Evolutionary conservation across 495 filamentous ascomycete genomes (phyloP), one percentile per base, ranked within the genome.

Genomic region (Xylaria castorea): DNA sequence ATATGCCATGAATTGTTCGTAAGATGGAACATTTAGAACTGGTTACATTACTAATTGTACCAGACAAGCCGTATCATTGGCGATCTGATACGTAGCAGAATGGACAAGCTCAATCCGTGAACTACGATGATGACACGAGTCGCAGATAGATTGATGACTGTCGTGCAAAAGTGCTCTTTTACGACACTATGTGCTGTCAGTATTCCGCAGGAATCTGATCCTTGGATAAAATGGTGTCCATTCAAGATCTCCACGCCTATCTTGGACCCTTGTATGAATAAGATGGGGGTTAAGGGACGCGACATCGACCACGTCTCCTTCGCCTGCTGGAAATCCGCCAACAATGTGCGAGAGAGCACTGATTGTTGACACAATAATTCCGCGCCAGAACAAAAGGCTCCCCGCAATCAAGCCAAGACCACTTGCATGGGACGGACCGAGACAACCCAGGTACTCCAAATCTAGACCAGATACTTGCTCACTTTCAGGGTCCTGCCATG

Each of bases 261-360:
- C 64, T 25, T 20, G 18, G 46, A 14, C 46, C 64, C 64, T 12
- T 51, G 64, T 51, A 51, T n/a, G 27, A 65, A 57, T 30, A 57
- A 22, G 18, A 61, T 61, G 58, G 63, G 42, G 14, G 42, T 50
- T 20, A n/a, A n/a, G 42, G 9, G 63, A 50, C 22, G 18, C 40
- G 22, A 18, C 34, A 44, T 65, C 34, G 30, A 25, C 40, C 34
- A 44, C 38, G 8, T 9, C 25, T 27, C 16, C 30, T 58, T 30
- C 25, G 16, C 58, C 34, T 25, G 32, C 32, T 38, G 14, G 20
- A 30, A 61, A 61, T 16, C 25, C 27, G 53, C 27, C 48, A 51
- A 11, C n/a, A n/a, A 22, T 57, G 25, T 18, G 27, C 1, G n/a
- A 58, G 32, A 20, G n/a, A 60, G 20, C 34, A 62, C 20, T 20